phyloP scores from a whole-genome alignment of 257 asterid species.

The Leonotis leonurus region DNA sequence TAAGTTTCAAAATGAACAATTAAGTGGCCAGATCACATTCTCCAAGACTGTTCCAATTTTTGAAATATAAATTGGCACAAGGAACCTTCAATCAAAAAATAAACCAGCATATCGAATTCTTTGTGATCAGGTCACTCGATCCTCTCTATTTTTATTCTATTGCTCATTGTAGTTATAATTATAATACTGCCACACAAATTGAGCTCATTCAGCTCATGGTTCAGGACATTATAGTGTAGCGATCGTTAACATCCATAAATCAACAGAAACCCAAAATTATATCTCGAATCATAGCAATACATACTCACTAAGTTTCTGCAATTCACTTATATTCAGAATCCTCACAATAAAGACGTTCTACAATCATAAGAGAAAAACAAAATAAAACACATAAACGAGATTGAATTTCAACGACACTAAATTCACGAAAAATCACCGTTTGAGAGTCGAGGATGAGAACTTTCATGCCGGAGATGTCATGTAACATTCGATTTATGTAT shows the following conservation, averaged over 20 bases:
- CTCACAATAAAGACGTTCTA: neutral
- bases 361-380: neutral
- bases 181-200: neutral
- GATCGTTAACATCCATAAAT: neutral
- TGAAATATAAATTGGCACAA: neutral
- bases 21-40: neutral
- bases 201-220: neutral
- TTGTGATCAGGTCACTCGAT: neutral
- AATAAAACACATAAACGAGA: neutral
- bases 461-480: constrained; percentile 96
- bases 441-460: constrained; percentile 87
- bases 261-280: neutral
- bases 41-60: neutral
- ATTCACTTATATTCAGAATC: neutral
- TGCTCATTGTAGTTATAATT: neutral
- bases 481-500: constrained; percentile 80
- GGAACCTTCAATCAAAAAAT: neutral
- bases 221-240: neutral
- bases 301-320: neutral
- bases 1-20: neutral
- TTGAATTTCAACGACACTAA: neutral
- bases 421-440: constrained; percentile 45
- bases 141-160: neutral
- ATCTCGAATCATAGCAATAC: neutral
- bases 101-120: neutral